These are phyloP conservation scores for Dothideomycetes sp. DNA, from an alignment of 2,329 filamentous ascomycete species.

Conservation along the genomic window DNA sequence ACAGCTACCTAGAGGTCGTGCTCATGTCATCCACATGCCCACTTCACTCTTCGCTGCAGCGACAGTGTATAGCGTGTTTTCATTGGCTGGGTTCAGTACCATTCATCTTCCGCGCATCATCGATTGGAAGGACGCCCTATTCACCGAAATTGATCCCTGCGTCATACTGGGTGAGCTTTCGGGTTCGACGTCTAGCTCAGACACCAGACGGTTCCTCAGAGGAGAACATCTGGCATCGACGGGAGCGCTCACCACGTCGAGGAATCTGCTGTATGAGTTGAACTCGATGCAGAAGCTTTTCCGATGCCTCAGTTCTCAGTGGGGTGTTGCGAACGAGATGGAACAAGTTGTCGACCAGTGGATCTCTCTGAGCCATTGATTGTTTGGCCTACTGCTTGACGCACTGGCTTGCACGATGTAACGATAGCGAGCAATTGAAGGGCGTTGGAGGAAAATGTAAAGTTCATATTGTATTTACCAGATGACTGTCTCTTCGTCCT, in stretches of 20 bases:
- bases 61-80: conserved; percentile 31
- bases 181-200: conserved; percentile 17
- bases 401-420: too few species aligned
- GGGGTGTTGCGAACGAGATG: conserved; percentile 36
- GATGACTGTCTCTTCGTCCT: too few species aligned
- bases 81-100: conserved; percentile 26
- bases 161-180: conserved; percentile 16
- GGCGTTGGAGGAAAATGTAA: too few species aligned
- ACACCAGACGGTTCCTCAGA: conserved; percentile 28
- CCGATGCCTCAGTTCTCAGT: conserved; percentile 31
- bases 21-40: conserved; percentile 35
- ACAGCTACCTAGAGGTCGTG: conserved; percentile 31
- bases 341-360: conserved; percentile 32
- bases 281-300: conserved; percentile 38
- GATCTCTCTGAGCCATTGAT: conserved; percentile 31
- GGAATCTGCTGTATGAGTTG: conserved; percentile 35
- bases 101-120: conserved; percentile 28
- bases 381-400: too few species aligned
- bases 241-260: conserved; percentile 16
- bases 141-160: conserved; percentile 17
- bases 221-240: conserved; percentile 16
- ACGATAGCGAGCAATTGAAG: too few species aligned
- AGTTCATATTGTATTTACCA: too few species aligned
- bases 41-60: conserved; percentile 32
- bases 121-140: conserved; percentile 30